Percentiles rank a stretch among this genome's conserved stretches.
Conservation (phyloP, 139 green algal species). For the Desmodesmus armatus region DNA sequence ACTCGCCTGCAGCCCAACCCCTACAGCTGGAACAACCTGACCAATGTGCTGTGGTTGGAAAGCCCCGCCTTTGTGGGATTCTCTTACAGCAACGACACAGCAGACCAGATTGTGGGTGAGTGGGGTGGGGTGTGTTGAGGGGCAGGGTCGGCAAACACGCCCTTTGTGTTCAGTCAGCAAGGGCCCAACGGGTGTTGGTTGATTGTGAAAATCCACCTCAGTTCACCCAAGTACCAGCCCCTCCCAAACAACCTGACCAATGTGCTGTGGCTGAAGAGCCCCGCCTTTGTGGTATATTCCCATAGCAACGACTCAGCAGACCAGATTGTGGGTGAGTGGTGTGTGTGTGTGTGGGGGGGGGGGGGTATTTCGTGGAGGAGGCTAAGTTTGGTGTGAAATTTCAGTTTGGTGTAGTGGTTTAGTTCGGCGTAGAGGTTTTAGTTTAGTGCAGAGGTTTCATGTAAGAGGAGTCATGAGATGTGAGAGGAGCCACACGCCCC, state of each 20-base stretch:
- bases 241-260: conserved; percentile 70
- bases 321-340: conserved; percentile 11
- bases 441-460: too few species aligned
- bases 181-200: too few species aligned
- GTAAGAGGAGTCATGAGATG: too few species aligned
- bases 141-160: too few species aligned
- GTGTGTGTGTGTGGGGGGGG: too few species aligned
- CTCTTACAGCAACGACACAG: conserved; percentile 77
- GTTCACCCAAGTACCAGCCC: too few species aligned
- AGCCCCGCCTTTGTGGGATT: conserved; percentile 89
- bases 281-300: conserved; percentile 87
- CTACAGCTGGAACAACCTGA: conserved; percentile 78
- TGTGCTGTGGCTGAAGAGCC: conserved; percentile 87
- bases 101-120: conserved; percentile 75
- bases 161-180: too few species aligned
- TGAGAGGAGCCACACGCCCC: too few species aligned
- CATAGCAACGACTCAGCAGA: conserved; percentile 84
- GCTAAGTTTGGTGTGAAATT: neutral
- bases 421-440: too few species aligned
- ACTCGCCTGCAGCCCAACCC: conserved; percentile 68
- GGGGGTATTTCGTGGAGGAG: neutral
- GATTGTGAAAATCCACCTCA: too few species aligned
- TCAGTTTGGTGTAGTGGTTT: too few species aligned
- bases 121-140: neutral
- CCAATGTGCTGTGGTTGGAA: conserved; percentile 86